Conservation (phyloP, 1,284 basidiomycete species). For the Tetrapyrgos nigripes region DNA sequence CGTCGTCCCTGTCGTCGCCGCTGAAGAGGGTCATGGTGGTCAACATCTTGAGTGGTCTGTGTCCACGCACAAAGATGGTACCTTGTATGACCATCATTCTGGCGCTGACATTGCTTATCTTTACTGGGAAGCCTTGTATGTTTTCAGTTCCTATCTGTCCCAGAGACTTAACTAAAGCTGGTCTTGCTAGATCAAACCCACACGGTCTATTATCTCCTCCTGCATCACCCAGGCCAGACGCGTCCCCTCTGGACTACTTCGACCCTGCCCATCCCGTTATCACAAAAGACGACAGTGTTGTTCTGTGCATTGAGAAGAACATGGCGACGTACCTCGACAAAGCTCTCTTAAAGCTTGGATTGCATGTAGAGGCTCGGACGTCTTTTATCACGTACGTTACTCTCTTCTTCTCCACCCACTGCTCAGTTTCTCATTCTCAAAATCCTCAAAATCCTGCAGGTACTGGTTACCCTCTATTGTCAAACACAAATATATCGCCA, state of each 20-base stretch:
- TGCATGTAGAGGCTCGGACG: conserved; percentile 20
- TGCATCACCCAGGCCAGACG: conserved; percentile 3
- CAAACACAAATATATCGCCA: conserved; percentile 45
- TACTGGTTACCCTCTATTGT: conserved; percentile 52
- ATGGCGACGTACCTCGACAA: conserved; percentile 18
- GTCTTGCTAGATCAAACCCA: conserved; percentile 16
- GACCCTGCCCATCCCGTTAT: conserved; percentile 3
- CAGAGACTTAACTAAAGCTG: too few species aligned
- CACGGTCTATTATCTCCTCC: conserved; percentile 13
- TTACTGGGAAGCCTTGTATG: conserved; percentile 42
- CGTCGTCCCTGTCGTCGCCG: conserved; percentile 21
- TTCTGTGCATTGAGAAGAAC: conserved; percentile 4
- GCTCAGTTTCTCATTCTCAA: background rate
- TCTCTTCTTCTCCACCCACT: background rate
- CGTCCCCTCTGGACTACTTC: background rate
- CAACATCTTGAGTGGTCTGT: conserved; percentile 34
- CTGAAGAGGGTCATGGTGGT: conserved; percentile 15
- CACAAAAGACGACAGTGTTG: conserved; percentile 1
- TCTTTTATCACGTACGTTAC: conserved; percentile 20
- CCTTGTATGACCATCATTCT: conserved; percentile 28
- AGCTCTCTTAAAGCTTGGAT: conserved; percentile 11
- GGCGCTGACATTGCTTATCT: conserved; percentile 37
- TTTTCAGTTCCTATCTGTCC: background rate
- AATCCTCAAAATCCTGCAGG: background rate
- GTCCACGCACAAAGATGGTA: conserved; percentile 29